Evolutionary conservation across 768 basidiomycete species (phyloP).

Genomic region (Phanerochaete sordida): DNA sequence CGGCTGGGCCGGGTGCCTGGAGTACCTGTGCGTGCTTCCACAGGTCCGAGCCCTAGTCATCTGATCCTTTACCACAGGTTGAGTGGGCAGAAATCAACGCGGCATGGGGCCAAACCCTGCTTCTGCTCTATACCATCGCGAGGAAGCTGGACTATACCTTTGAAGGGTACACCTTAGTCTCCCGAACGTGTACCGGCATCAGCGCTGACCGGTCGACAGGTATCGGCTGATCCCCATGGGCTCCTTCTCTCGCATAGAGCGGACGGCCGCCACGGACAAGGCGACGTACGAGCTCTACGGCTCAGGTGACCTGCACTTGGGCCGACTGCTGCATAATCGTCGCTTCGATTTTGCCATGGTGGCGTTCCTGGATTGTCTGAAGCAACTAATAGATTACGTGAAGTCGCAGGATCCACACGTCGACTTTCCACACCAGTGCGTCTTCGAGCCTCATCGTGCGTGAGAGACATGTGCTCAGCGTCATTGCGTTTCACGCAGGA

Average conservation of each 20-base stretch:
- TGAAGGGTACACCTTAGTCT: constrained; percentile 55
- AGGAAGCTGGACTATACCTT: constrained; percentile 89
- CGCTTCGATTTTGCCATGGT: constrained; percentile 97
- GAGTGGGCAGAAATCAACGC: constrained; percentile 99
- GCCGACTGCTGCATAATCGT: constrained; percentile 87
- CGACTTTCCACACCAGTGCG: constrained; percentile 88
- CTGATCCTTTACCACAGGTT: constrained; percentile 51
- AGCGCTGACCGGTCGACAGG: constrained; percentile 35
- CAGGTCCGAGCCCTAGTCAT: constrained; percentile 1
- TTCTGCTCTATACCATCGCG: constrained; percentile 87
- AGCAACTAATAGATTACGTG: constrained; percentile 87
- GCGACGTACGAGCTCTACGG: constrained; percentile 90
- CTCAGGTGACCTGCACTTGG: constrained; percentile 87
- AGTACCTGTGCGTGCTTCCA: constrained; percentile 55
- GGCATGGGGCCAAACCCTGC: constrained; percentile 95
- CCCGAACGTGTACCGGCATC: constrained; percentile 7
- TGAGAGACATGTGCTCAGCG: neutral
- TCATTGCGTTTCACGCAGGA: constrained; percentile 40
- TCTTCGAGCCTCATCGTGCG: constrained; percentile 14
- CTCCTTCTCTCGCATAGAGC: constrained; percentile 91
- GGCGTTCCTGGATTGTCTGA: constrained; percentile 90
- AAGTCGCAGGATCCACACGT: constrained; percentile 65
- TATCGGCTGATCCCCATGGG: constrained; percentile 93
- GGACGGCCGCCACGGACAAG: constrained; percentile 68
- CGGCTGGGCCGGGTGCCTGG: constrained; percentile 85